A percentile compares a stretch with the other conserved stretches of the same genome.
phyloP scores from a whole-genome alignment of 768 basidiomycete genomes.

The Tylopilus intermedius region DNA sequence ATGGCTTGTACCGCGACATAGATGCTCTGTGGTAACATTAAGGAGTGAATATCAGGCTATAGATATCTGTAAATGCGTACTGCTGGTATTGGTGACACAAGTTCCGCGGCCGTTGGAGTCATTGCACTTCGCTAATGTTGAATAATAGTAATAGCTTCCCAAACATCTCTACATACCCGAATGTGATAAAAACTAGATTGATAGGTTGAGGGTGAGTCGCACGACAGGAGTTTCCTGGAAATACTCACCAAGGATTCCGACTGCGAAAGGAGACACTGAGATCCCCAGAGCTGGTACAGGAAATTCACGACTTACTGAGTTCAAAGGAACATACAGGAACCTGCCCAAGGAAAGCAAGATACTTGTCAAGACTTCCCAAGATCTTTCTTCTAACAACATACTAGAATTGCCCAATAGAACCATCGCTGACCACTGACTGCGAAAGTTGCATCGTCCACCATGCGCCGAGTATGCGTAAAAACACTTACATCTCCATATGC shows the following conservation, averaged over 20 bases:
- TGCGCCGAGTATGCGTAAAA: background rate
- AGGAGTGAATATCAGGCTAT: background rate
- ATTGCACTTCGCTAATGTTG: slow-evolving; percentile 1
- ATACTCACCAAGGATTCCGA: slow-evolving; percentile 4
- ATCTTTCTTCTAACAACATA: background rate
- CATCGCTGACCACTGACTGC: slow-evolving; percentile 2
- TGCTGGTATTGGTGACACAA: background rate
- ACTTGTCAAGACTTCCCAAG: background rate
- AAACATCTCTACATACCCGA: background rate
- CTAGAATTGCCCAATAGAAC: slow-evolving; percentile 8
- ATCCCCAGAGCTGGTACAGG: background rate
- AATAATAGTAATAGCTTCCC: background rate
- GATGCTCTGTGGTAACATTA: background rate
- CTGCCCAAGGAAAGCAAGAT: background rate
- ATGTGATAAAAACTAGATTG: slow-evolving; percentile 1
- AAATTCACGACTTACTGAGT: background rate
- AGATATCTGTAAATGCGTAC: background rate
- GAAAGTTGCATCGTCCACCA: background rate
- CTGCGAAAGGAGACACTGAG: background rate
- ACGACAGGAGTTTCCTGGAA: too few relatives aligned
- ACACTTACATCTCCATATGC: slow-evolving; percentile 10
- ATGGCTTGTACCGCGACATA: background rate
- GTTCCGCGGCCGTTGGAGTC: background rate
- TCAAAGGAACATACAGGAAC: slow-evolving; percentile 2
- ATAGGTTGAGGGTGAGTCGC: background rate